Percentiles rank a stretch among this genome's conserved stretches.
phyloP scores from a whole-genome alignment of 805 yeast species.

The Huiozyma naganishii region DNA sequence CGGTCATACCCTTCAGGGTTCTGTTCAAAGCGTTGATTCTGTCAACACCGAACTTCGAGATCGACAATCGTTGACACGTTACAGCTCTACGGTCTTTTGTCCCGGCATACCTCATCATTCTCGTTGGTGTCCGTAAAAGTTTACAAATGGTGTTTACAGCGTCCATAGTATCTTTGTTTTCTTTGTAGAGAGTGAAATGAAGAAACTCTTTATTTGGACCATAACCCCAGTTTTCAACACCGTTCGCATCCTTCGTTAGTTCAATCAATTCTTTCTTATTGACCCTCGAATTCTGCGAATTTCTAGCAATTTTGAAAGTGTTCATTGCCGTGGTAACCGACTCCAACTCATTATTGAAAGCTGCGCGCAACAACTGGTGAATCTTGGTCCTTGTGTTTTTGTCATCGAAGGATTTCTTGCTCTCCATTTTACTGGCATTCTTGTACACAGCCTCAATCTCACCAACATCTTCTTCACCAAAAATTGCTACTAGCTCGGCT shows the following conservation, averaged over 20 bases:
- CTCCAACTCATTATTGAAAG: conserved; percentile 67
- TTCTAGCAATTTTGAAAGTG: conserved; percentile 50
- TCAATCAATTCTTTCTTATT: conserved; percentile 30
- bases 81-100: conserved; percentile 95
- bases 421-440: conserved; percentile 47
- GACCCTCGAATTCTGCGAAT: conserved; percentile 33
- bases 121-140: conserved; percentile 63
- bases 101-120: conserved; percentile 73
- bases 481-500: conserved; percentile 36
- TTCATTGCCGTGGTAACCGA: conserved; percentile 64
- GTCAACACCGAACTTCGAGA: conserved; percentile 58
- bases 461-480: conserved; percentile 53
- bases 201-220: conserved; percentile 62
- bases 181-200: conserved; percentile 78
- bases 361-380: conserved; percentile 65
- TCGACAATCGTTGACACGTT: conserved; percentile 73
- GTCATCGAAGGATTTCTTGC: conserved; percentile 46
- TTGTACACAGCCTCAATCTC: conserved; percentile 44
- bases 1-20: conserved; percentile 60
- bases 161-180: conserved; percentile 96
- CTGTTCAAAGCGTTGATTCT: conserved; percentile 69
- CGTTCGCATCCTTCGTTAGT: conserved; percentile 33
- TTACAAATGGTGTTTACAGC: conserved; percentile 67
- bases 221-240: conserved; percentile 55
- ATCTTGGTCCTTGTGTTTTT: conserved; percentile 67